Evolutionary conservation across 495 filamentous ascomycete species (phyloP), one percentile per base, ranked within the genome.

Genomic region (Cryomyces antarcticus): DNA sequence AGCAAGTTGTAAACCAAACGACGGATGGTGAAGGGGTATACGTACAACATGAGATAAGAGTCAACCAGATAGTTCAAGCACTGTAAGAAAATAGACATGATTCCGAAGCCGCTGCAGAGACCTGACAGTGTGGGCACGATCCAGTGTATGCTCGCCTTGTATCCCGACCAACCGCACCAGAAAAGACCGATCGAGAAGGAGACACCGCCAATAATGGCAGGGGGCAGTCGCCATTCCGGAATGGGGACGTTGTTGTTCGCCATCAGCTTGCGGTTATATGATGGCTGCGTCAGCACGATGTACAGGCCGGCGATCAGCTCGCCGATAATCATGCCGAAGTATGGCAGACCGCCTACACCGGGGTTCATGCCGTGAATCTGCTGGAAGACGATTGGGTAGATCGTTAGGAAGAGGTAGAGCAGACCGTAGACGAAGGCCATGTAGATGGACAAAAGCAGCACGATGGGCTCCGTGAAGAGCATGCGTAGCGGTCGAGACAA

Each of bases 151-250:
- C 70, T 57, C 0, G 48, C 55, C 38, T 48, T 62, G 56, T 76
- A 79, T 13, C 76, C 76, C 0, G 79, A 73, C 83, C 83, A 92
- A 24, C 80, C 81, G 55, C 88, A 87, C 82, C 82, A 88, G 66
- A 92, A 87, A 5, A 92, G 70, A 4, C 83, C 83, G 10, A 52
- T 64, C 2, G 82, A 67, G 53, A 93, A 93, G 33, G 77, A 58
- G 11, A 74, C 63, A 46, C 82, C 82, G 11, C 83, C 85, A 30
- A 73, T 62, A 28, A 93, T 82, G 44, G 83, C 78, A 0, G 77
- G 73, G 0, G 81, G 80, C 5, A 92, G 67, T 52, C 82, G 80
- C 81, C 86, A 92, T 62, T 93, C 85, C 1, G 85, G 85, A 28
- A 88, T 60, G 0, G 81, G 79, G 1, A 86, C 52, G 47, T 72